A percentile compares a stretch with the other conserved stretches of the same genome.
These are phyloP conservation scores for Vanrija sp. DNA, from an alignment of 1,284 basidiomycete genomes.

Conservation along the genomic window DNA sequence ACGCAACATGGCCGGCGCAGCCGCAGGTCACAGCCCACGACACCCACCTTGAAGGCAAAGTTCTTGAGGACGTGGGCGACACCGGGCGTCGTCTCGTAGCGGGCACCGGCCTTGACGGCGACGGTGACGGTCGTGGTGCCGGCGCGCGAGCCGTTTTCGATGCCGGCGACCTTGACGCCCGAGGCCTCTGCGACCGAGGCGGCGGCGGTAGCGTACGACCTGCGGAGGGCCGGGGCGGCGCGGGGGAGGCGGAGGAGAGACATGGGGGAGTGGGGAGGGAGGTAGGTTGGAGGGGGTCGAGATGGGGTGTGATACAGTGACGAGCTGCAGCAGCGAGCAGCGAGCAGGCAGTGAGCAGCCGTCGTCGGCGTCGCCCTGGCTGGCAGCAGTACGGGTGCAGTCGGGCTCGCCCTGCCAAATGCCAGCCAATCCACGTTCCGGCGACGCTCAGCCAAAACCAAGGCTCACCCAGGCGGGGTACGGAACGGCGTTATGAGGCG, in stretches of 20 bases:
- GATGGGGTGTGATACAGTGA: not conserved
- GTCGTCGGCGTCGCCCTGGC: too few relatives aligned
- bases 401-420: too few relatives aligned
- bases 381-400: too few relatives aligned
- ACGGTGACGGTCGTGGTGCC: constrained; percentile 75
- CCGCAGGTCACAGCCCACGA: too few relatives aligned
- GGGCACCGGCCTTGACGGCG: constrained; percentile 82
- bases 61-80: constrained; percentile 89
- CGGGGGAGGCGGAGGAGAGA: constrained; percentile 22
- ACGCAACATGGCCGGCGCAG: too few relatives aligned
- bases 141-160: constrained; percentile 68
- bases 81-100: constrained; percentile 80
- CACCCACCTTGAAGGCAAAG: constrained; percentile 88
- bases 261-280: constrained; percentile 16
- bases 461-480: too few relatives aligned
- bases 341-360: not conserved
- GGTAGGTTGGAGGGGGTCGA: constrained; percentile 6
- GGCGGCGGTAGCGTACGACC: constrained; percentile 51
- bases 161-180: constrained; percentile 77
- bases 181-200: constrained; percentile 71
- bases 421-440: too few relatives aligned
- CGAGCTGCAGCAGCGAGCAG: not conserved
- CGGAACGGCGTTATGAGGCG: too few relatives aligned
- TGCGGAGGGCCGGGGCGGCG: constrained; percentile 20
- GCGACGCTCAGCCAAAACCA: too few relatives aligned